phyloP scores from a whole-genome alignment of 2,329 filamentous ascomycete species.

The Xylaria sp. region DNA sequence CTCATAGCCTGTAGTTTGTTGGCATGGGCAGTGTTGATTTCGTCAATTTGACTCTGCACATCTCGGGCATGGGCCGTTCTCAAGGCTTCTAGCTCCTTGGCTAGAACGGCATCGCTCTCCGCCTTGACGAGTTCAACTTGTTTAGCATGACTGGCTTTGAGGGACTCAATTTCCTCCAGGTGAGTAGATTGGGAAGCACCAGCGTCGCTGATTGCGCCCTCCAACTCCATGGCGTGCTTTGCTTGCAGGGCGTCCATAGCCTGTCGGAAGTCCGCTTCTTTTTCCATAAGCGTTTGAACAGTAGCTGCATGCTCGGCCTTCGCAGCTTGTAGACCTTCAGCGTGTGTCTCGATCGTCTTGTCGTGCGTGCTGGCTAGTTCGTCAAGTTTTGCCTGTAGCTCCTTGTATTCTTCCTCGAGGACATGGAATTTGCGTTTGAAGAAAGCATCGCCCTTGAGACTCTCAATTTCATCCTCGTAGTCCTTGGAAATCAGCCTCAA shows the following conservation, averaged over 20 bases:
- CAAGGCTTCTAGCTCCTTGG: slow-evolving; percentile 36
- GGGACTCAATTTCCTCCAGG: slow-evolving; percentile 45
- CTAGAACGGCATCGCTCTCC: slow-evolving; percentile 38
- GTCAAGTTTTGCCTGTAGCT: slow-evolving; percentile 33
- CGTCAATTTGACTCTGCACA: slow-evolving; percentile 38
- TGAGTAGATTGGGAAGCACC: slow-evolving; percentile 46
- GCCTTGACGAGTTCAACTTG: slow-evolving; percentile 42
- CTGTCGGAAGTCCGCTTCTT: slow-evolving; percentile 49
- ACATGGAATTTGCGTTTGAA: slow-evolving; percentile 60
- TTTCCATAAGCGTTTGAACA: slow-evolving; percentile 44
- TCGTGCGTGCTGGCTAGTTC: slow-evolving; percentile 26
- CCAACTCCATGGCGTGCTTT: slow-evolving; percentile 54
- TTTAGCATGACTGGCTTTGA: slow-evolving; percentile 51
- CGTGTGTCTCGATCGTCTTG: slow-evolving; percentile 29
- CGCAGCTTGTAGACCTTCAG: slow-evolving; percentile 20
- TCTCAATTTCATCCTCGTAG: slow-evolving; percentile 61
- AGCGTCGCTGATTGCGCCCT: slow-evolving; percentile 49
- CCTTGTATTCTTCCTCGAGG: slow-evolving; percentile 52
- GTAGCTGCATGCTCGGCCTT: slow-evolving; percentile 32
- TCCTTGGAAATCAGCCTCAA: slow-evolving; percentile 55
- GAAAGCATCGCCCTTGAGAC: slow-evolving; percentile 56
- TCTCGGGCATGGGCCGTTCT: slow-evolving; percentile 41
- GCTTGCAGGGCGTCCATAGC: slow-evolving; percentile 51
- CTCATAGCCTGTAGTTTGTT: slow-evolving; percentile 34
- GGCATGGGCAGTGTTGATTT: slow-evolving; percentile 34